Conservation (phyloP, 306 rosid genomes). For the Trifolium fragiferum region DNA sequence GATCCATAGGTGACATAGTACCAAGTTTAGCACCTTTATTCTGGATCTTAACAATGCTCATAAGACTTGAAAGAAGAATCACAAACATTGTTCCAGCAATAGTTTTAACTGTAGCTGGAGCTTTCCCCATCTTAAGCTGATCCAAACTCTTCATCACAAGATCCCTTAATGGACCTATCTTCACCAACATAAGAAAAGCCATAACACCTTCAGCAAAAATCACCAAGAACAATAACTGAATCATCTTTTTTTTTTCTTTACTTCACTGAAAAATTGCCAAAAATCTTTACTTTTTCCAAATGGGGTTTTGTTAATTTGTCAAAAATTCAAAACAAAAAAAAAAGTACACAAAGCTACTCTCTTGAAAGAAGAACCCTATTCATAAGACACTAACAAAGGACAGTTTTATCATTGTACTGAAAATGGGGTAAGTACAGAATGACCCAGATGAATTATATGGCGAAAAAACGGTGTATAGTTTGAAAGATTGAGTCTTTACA, state of each 20-base stretch:
- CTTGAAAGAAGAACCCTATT: background rate
- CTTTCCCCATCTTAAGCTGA: slow-evolving; percentile 87
- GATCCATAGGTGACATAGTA: slow-evolving; percentile 99
- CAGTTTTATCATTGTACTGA: slow-evolving; percentile 9
- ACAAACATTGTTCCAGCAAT: slow-evolving; percentile 95
- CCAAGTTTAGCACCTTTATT: slow-evolving; percentile 96
- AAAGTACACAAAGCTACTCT: no score
- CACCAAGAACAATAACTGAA: slow-evolving; percentile 86
- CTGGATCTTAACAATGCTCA: slow-evolving; percentile 94
- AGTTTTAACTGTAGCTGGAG: slow-evolving; percentile 81
- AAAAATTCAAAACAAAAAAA: background rate
- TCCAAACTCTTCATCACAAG: slow-evolving; percentile 85
- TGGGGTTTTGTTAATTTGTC: background rate
- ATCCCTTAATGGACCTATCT: slow-evolving; percentile 91
- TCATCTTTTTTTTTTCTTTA: slow-evolving; percentile 56
- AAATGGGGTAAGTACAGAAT: slow-evolving; percentile 24
- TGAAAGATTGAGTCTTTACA: slow-evolving; percentile 39
- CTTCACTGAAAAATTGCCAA: slow-evolving; percentile 18
- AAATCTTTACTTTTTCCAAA: slow-evolving; percentile 40
- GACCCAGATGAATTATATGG: slow-evolving; percentile 40
- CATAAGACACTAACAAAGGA: background rate
- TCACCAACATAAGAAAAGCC: slow-evolving; percentile 74
- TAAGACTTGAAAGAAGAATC: slow-evolving; percentile 77
- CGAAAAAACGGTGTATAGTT: slow-evolving; percentile 4
- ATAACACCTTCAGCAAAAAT: slow-evolving; percentile 71